phyloP scores from a whole-genome alignment of 2,329 filamentous ascomycete species.

The Orbilia blumenaviensis region DNA sequence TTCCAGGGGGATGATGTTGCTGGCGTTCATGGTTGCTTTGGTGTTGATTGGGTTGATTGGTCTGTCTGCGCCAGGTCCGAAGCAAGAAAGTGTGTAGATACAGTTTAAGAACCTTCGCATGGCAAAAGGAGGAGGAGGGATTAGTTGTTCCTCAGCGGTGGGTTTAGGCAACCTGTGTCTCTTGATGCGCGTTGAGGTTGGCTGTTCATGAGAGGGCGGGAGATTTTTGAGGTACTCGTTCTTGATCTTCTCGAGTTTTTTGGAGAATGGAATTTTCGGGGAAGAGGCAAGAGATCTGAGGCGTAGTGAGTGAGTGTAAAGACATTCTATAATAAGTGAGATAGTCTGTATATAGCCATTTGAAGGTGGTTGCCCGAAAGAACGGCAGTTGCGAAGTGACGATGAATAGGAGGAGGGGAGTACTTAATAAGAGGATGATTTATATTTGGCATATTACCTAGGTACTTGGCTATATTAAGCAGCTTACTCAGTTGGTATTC shows the following conservation, averaged over 20 bases:
- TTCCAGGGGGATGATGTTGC: slow-evolving; percentile 34
- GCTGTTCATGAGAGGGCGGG: not conserved
- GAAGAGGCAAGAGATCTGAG: not conserved
- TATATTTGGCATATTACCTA: no score
- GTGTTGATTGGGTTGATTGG: slow-evolving; percentile 16
- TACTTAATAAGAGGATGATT: no score
- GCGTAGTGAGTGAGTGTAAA: not conserved
- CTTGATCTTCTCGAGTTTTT: not conserved
- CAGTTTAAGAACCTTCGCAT: slow-evolving; percentile 26
- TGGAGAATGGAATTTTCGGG: not conserved
- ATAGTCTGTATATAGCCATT: not conserved
- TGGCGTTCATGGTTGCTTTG: slow-evolving; percentile 28
- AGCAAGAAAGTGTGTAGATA: slow-evolving; percentile 20
- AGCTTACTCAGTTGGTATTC: no score
- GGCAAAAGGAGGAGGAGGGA: not conserved
- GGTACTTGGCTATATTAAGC: no score
- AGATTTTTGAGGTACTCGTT: not conserved
- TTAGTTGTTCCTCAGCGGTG: not conserved
- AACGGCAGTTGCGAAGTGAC: not conserved
- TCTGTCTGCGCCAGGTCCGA: slow-evolving; percentile 9
- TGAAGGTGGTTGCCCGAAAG: not conserved
- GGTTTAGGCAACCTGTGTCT: not conserved
- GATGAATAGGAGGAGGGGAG: not conserved
- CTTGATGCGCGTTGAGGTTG: not conserved
- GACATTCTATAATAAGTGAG: not conserved